Evolutionary conservation across 2,329 filamentous ascomycete species (phyloP).

Genomic region (Eutypella sp.): DNA sequence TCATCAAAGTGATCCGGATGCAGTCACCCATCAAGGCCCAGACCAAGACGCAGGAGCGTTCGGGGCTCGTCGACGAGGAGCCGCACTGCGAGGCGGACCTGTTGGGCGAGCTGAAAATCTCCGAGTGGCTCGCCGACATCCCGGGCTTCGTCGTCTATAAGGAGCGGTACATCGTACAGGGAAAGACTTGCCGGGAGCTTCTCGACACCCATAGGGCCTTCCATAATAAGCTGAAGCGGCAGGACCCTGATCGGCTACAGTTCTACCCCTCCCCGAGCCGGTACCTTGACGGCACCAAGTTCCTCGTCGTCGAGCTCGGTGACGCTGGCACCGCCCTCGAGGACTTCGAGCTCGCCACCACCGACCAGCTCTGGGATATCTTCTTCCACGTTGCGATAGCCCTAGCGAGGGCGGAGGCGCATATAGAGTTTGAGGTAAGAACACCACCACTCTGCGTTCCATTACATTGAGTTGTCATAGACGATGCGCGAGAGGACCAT

Average conservation of each 20-base stretch:
- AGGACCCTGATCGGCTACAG: conserved; percentile 52
- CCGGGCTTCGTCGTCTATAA: conserved; percentile 64
- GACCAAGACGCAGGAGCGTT: conserved; percentile 50
- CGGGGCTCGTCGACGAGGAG: conserved; percentile 54
- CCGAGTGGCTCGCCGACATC: conserved; percentile 58
- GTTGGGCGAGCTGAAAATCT: conserved; percentile 56
- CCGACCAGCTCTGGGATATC: conserved; percentile 57
- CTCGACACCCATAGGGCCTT: conserved; percentile 57
- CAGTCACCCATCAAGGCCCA: conserved; percentile 53
- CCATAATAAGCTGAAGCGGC: conserved; percentile 47
- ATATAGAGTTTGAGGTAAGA: conserved; percentile 55
- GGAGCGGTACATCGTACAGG: conserved; percentile 55
- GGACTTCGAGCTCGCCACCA: conserved; percentile 45
- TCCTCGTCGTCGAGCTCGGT: conserved; percentile 58
- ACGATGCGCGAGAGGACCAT: background rate
- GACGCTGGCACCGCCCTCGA: conserved; percentile 58
- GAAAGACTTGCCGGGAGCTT: conserved; percentile 47
- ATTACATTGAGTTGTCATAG: no score
- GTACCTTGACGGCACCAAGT: conserved; percentile 53
- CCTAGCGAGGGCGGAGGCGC: conserved; percentile 53
- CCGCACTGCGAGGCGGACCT: conserved; percentile 51
- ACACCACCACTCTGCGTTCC: no score
- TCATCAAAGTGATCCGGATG: conserved; percentile 61
- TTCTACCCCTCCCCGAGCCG: conserved; percentile 59
- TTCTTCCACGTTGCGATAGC: conserved; percentile 58